Evolutionary conservation across 345 rosid species (phyloP), one percentile per base, ranked within the genome.

Genomic region (Pistacia vera): DNA sequence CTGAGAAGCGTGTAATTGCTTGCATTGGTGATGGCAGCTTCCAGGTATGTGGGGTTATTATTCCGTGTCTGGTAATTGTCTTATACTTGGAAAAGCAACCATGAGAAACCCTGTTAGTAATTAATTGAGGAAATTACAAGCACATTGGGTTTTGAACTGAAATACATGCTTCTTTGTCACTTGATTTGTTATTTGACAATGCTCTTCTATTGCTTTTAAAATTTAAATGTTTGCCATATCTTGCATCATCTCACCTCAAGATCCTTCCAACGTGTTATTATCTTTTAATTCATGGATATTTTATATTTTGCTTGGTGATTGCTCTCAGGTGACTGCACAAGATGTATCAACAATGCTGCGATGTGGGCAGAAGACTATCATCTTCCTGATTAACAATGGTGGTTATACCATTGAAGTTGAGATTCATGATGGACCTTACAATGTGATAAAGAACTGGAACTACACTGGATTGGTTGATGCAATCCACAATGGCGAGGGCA

Each of bases 391-490:
- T 48, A 92, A 92, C 86, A 92, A 92, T 66, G 94, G 94, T 41
- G 94, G 97, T 10, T 92, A 92, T 85, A 90, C 97, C 72, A 89
- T 90, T 63, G 97, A 90, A 82, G 97, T 89, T 9, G 94, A 92
- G 82, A 92, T 92, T 81, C 97, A 92, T 54, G 97, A 92, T 54
- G 97, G 97, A 2, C 97, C 97, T 5, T 90, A 92, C 86, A 92
- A 92, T 71, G 93, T 90, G 85, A 92, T 92, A 41, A 92, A 92
- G 90, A 90, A 92, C 84, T 90, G 97, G 97, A 89, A 92, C 92
- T 92, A 92, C 84, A 90, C 94, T 0, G 92, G 79, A 54, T 73
- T 92, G 65, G 82, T 90, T 11, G 94, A 90, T 48, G 93, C 97
- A 36, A 88, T 92, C 80, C 89, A 88, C 81, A 90, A 92, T 10